Base-by-base conservation (phyloP, 768 basidiomycete genomes). In the Calocybe gangraenosa region DNA sequence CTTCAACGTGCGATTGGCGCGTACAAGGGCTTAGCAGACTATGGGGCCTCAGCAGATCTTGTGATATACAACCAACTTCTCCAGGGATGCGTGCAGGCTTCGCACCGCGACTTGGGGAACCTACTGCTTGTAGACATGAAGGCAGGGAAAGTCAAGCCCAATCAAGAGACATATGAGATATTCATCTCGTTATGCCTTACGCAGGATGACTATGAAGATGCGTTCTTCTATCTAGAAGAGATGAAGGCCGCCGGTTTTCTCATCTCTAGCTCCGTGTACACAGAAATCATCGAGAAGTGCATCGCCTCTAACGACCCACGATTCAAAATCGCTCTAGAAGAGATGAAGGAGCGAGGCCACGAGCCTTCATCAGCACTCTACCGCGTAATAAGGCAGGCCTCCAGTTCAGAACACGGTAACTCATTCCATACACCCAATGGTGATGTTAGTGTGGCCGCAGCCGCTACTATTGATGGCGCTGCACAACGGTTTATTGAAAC, bases 151-250 rank as follows among this genome's bases (percentile, higher is more conserved):
- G 56, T 89, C 48, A 66, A 67, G 44, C 79, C 82, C 14, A 71
- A 90, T 58, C 61, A 65, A 31, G 64, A 66, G 21, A 88, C 83
- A 2, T 91, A 82, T 61, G 77, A 82, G 54, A 70, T 72, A 23
- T 73, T 92, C 65, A 77, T 93, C 49, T 51, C 67, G 9, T 74
- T 93, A 3, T 85, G 81, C 57, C 72, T 93, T 11, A 80, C 81
- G 0, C 84, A 87, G 56, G 62, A 75, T 7, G 70, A 67, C 2
- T 94, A 91, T 62, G 90, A 92, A 57, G 88, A 91, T 49, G 88
- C 90, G 0, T 35, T 35, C 14, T 35, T 35, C 58, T 92, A 89
- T 63, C 73, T 95, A 23, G 90, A 92, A 60, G 85, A 88, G 68
- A 89, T 91, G 86, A 92, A 93, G 62, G 64, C 70, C 0, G 74